Conservation (phyloP, 257 asterid genomes). For the Verbascum thapsus region DNA sequence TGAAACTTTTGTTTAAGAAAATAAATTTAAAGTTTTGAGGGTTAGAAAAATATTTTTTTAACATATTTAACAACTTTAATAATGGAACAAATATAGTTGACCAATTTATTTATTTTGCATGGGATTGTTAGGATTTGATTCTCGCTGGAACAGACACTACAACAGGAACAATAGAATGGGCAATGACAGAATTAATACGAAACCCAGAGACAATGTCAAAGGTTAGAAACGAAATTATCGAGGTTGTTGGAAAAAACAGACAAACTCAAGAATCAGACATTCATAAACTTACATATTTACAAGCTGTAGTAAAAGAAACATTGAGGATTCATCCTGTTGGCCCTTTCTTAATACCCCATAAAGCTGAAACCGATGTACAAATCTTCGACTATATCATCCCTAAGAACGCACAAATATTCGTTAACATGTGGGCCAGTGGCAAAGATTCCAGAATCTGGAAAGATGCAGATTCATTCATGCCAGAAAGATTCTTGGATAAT, state of each 20-base stretch:
- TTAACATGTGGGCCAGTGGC: no score
- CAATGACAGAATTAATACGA: conserved; percentile 7
- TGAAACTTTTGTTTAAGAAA: no score
- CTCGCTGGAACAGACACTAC: conserved; percentile 17
- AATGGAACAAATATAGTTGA: neutral
- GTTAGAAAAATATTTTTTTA: no score
- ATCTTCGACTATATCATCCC: no score
- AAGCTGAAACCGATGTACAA: neutral
- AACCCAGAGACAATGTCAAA: neutral
- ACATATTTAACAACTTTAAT: neutral
- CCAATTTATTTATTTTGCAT: no score
- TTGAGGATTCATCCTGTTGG: conserved; percentile 1
- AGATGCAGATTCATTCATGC: conserved; percentile 8
- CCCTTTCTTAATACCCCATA: conserved; percentile 7
- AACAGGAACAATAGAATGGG: conserved; percentile 4
- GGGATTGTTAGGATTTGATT: neutral
- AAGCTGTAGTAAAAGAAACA: conserved; percentile 16
- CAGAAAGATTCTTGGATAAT: conserved; percentile 26
- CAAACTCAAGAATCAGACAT: neutral
- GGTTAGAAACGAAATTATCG: neutral
- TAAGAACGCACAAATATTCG: no score
- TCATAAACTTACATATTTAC: neutral
- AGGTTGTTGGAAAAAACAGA: neutral
- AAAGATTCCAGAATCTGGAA: no score
- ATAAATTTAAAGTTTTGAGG: no score